Evolutionary conservation across 75 land plant species (phyloP), one percentile per base, ranked within the genome.

Genomic region (Larix kaempferi): DNA sequence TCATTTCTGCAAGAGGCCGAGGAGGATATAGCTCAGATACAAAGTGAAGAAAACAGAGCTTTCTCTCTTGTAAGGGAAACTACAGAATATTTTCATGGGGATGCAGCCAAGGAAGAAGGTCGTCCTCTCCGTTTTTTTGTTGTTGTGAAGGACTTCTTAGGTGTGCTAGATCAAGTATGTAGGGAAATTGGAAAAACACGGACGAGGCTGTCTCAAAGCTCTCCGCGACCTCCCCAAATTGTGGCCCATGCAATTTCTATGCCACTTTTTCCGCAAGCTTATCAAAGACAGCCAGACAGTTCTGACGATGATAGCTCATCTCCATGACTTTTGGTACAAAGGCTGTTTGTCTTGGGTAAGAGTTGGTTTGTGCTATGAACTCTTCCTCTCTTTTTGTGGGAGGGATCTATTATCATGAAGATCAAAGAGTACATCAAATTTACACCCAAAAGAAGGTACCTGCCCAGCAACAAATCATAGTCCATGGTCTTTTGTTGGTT

Each of bases 41-140:
- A 87, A 64, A 81, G 60, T 27, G 86, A 88, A 22, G 85, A 88
- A 49, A 75, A 78, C 2, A 74, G 52, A 5, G 90, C 84, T 1
- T 65, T 94, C 22, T 67, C 57, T 13, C 80, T 74, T 54, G 95
- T 94, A 29, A 92, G 76, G 75, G 84, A 90, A 57, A 71, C 89
- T 6, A 94, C 89, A 6, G 87, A 91, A 41, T 94, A 90, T 55
- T 95, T 93, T 52, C 89, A 91, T 82, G 98, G 95, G 11, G 83
- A 89, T 44, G 77, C 84, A 21, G 87, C 82, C 11, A 86, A 80
- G 76, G 91, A 89, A 73, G 95, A 91, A 76, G 86, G 92, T 0
- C 90, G 89, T 23, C 93, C 98, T 4, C 81, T 95, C 17, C 81
- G 95, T 44, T 81, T 95, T 55, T 95, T 95, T 76, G 78, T 87